Conservation (phyloP, 768 basidiomycete species). For the Hirschioporus abietinus region DNA sequence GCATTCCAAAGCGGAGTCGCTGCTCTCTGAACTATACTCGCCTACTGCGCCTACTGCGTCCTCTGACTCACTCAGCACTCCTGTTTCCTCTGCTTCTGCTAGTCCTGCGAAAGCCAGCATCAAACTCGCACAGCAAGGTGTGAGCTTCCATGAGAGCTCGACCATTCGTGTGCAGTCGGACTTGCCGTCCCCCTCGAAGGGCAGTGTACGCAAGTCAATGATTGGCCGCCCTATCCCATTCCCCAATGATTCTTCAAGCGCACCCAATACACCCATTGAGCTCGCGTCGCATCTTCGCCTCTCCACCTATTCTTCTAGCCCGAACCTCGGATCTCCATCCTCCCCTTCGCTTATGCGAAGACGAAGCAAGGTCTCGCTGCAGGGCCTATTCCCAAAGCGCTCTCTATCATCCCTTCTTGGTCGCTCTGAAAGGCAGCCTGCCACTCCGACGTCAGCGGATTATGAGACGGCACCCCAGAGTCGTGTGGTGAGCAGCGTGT, state of each 20-base stretch:
- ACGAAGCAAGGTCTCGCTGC: background rate
- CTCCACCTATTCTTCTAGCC: background rate
- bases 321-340: background rate
- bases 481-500: constrained; percentile 1
- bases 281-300: background rate
- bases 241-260: background rate
- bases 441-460: background rate
- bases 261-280: background rate
- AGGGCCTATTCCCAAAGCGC: background rate
- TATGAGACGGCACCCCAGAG: background rate
- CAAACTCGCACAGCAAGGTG: background rate
- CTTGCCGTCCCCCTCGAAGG: background rate
- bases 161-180: background rate
- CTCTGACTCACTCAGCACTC: background rate
- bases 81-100: background rate
- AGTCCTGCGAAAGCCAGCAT: background rate
- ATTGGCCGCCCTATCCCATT: background rate
- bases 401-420: background rate
- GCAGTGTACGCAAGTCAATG: background rate
- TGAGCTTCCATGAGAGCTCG: background rate
- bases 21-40: background rate
- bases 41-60: background rate
- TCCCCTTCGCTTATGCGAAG: background rate
- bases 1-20: constrained; percentile 1
- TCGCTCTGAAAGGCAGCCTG: background rate